These are phyloP conservation scores for Hypomontagnella submonticulosa DNA, from an alignment of 495 filamentous ascomycete species.

Conservation along the genomic window DNA sequence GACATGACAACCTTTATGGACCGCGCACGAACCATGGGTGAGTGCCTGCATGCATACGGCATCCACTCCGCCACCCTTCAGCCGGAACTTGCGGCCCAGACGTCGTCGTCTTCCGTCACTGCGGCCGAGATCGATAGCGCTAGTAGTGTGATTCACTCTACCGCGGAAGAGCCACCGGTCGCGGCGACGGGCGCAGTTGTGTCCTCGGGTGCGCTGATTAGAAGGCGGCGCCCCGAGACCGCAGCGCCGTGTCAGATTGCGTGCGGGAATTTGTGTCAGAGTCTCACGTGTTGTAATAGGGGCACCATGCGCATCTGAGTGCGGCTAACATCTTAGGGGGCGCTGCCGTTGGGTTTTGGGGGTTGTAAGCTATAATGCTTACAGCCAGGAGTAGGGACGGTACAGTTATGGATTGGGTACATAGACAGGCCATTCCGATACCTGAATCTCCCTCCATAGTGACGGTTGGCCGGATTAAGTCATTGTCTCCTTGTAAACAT, in stretches of 20 bases:
- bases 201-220: constrained; percentile 41
- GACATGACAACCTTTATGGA: constrained; percentile 77
- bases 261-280: constrained; percentile 50
- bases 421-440: too few relatives aligned
- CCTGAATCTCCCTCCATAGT: too few relatives aligned
- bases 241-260: constrained; percentile 44
- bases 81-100: constrained; percentile 67
- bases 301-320: constrained; percentile 34
- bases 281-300: constrained; percentile 46
- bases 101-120: neutral
- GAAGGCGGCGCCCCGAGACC: constrained; percentile 40
- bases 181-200: neutral
- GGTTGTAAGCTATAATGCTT: too few relatives aligned
- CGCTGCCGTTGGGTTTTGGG: too few relatives aligned
- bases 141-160: constrained; percentile 8
- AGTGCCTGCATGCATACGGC: constrained; percentile 90
- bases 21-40: constrained; percentile 76
- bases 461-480: too few relatives aligned
- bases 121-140: constrained; percentile 1
- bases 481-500: too few relatives aligned
- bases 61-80: constrained; percentile 94
- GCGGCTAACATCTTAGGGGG: neutral
- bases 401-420: too few relatives aligned
- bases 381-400: too few relatives aligned
- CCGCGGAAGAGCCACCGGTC: neutral